Evolutionary conservation across 139 green algal genomes (phyloP).

Genomic region (Bryopsis sp.): DNA sequence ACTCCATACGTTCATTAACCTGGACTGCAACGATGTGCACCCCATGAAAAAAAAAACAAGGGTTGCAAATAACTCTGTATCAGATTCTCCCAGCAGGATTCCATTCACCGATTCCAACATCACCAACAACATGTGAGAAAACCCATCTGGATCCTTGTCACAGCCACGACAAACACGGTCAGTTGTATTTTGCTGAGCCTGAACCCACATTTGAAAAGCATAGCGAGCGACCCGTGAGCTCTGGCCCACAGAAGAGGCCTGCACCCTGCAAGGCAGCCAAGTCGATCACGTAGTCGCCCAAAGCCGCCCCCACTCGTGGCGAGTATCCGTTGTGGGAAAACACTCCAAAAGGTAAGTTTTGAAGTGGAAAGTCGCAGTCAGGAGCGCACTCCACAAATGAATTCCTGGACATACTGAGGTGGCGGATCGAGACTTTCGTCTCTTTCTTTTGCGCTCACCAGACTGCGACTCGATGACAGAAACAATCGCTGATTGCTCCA

Average conservation of each 20-base stretch:
- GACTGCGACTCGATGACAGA: too few species aligned
- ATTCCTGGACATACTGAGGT: too few species aligned
- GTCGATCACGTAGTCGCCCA: constrained; percentile 73
- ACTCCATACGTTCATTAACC: too few species aligned
- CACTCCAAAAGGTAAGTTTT: constrained; percentile 80
- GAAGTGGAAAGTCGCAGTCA: constrained; percentile 67
- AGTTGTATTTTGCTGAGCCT: not conserved
- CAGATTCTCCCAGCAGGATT: too few species aligned
- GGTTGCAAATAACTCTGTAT: not conserved
- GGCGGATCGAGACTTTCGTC: too few species aligned
- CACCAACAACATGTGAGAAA: not conserved
- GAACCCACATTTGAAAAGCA: constrained; percentile 31
- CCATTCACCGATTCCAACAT: not conserved
- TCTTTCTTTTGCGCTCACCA: too few species aligned
- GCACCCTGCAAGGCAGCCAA: constrained; percentile 38
- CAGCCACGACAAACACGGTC: not conserved
- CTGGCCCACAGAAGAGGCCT: constrained; percentile 36
- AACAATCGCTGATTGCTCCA: too few species aligned
- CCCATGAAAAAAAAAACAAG: too few species aligned
- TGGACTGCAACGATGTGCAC: too few species aligned
- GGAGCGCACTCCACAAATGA: too few species aligned
- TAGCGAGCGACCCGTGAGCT: constrained; percentile 17
- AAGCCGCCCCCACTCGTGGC: constrained; percentile 48
- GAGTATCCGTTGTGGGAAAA: constrained; percentile 31
- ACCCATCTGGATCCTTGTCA: not conserved